Evolutionary conservation across 306 rosid species (phyloP), one percentile per base, ranked within the genome.

Genomic region (Astragalus membranaceus): DNA sequence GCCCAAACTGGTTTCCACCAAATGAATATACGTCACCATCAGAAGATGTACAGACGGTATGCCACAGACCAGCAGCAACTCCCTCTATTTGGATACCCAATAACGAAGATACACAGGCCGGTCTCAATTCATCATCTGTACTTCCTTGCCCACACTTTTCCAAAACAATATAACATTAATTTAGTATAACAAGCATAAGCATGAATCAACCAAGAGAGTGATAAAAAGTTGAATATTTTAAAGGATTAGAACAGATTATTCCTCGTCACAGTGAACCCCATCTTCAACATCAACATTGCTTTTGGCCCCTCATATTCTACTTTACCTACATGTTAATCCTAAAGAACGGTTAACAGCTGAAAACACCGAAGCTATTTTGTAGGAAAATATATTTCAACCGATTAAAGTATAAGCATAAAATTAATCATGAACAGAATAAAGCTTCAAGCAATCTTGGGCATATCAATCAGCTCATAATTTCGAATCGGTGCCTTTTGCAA

Each of bases 1-100:
- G 96, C 67, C 98, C 97, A 82, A 93, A 93, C 71, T 93, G 97
- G 74, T 93, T 93, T 23, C 98, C 94, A 3, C 97, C 98, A 84
- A 93, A 93, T 62, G 96, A 73, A 75, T 88, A 93, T 9, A 90
- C 92, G 63, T 84, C 97, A 15, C 98, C 98, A 55, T 90, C 92
- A 5, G 92, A 82, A 54, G 98, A 90, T 77, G 79, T 76, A 74
- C 97, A 93, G 64, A 93, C 88, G 8, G 96, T 87, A 81, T 93
- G 98, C 97, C 98, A 93, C 69, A 90, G 82, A 67, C 98, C 98
- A 17, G 94, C 94, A 29, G 96, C 94, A 3, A 88, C 93, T 76
- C 90, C 83, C 74, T 82, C 88, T 56, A 90, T 88, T 64, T 7
- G 88, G 72, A 90, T 87, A 57, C 97, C 97, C 71, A 90, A 85